phyloP scores from a whole-genome alignment of 306 rosid genomes.

The Parietaria judaica region DNA sequence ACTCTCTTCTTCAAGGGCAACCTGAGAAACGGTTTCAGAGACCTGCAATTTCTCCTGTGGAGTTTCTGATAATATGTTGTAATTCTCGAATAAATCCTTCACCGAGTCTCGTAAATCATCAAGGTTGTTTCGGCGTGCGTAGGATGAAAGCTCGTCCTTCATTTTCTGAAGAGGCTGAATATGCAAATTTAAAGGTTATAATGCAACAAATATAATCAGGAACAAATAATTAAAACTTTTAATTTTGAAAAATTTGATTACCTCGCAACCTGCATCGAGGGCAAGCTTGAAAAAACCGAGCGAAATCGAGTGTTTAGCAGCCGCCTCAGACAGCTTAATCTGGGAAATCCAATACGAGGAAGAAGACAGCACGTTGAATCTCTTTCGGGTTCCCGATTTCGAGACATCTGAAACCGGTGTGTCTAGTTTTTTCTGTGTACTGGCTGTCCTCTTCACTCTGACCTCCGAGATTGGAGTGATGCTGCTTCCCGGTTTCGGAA shows the following conservation, averaged over 20 bases:
- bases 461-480: conserved; percentile 70
- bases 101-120: conserved; percentile 40
- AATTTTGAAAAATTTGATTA: conserved; percentile 11
- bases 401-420: conserved; percentile 61
- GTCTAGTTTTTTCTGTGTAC: conserved; percentile 41
- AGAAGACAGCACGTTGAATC: conserved; percentile 50
- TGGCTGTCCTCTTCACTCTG: conserved; percentile 33
- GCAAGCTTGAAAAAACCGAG: conserved; percentile 86
- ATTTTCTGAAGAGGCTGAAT: conserved; percentile 57
- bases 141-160: conserved; percentile 57
- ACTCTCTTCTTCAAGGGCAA: conserved; percentile 52
- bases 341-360: conserved; percentile 80
- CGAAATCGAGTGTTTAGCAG: conserved; percentile 62
- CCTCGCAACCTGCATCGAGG: conserved; percentile 81
- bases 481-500: conserved; percentile 38
- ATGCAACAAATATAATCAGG: too few species aligned
- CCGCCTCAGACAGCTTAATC: conserved; percentile 80
- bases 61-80: conserved; percentile 29
- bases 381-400: conserved; percentile 38
- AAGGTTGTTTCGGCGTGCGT: conserved; percentile 41
- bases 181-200: background rate
- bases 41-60: conserved; percentile 42
- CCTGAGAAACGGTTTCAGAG: conserved; percentile 56
- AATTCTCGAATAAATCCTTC: conserved; percentile 50
- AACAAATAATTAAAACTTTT: background rate